phyloP scores from a whole-genome alignment of 2,329 filamentous ascomycete genomes.

The Piedraia hortae region DNA sequence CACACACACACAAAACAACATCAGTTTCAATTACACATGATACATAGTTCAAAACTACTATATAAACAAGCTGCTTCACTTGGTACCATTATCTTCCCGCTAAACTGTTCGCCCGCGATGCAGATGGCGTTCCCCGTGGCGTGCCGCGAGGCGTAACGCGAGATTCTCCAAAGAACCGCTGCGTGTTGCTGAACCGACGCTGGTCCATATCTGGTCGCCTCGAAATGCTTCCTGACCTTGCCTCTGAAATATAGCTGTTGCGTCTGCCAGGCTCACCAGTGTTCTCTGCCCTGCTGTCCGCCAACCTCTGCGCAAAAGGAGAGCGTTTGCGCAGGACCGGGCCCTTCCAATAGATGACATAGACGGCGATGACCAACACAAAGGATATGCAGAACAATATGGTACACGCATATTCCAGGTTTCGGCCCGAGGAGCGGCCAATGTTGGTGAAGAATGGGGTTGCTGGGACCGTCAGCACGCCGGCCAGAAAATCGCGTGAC shows the following conservation, averaged over 20 bases:
- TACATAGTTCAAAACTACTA: too few species aligned
- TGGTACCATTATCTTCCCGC: constrained; percentile 1
- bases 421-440: constrained; percentile 10
- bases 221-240: constrained; percentile 1
- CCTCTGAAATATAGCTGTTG: too few species aligned
- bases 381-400: constrained; percentile 24
- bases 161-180: constrained; percentile 10
- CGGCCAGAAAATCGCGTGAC: constrained; percentile 45
- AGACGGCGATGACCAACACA: constrained; percentile 26
- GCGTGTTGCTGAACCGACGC: constrained; percentile 8
- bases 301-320: constrained; percentile 24
- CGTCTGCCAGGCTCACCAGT: too few species aligned
- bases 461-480: constrained; percentile 41
- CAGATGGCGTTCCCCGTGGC: constrained; percentile 7
- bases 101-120: constrained; percentile 7
- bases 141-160: constrained; percentile 8
- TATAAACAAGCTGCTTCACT: too few species aligned
- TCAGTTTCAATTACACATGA: too few species aligned
- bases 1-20: too few species aligned
- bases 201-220: constrained; percentile 5
- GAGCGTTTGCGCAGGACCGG: constrained; percentile 23
- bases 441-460: constrained; percentile 28
- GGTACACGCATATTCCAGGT: constrained; percentile 28
- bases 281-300: constrained; percentile 5
- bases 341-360: constrained; percentile 30